Evolutionary conservation across 345 rosid genomes (phyloP).

Genomic region (Aegle marmelos): DNA sequence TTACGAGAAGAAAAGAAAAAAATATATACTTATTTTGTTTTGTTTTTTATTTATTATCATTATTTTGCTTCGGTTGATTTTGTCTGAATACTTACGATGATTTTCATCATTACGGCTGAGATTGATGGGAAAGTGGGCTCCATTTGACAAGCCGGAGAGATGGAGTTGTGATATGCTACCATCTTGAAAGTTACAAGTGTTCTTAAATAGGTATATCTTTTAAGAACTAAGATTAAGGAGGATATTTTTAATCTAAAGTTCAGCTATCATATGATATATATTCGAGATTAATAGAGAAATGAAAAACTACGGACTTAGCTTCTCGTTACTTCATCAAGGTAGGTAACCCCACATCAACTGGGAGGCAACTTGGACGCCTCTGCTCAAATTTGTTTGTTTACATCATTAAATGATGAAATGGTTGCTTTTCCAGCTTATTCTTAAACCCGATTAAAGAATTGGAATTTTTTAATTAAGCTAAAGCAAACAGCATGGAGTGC

Average conservation of each 20-base stretch:
- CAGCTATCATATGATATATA: not conserved
- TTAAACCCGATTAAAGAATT: not conserved
- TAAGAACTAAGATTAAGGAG: not conserved
- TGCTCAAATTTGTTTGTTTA: not conserved
- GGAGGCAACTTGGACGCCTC: not conserved
- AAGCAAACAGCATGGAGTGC: constrained; percentile 11
- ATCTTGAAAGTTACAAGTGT: constrained; percentile 1
- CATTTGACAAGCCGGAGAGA: not conserved
- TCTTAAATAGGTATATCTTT: not conserved
- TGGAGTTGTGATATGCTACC: constrained; percentile 15
- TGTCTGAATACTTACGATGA: not conserved
- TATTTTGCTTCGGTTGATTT: not conserved
- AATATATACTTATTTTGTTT: no score
- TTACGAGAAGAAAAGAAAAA: not conserved
- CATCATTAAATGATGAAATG: constrained; percentile 19
- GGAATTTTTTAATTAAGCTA: not conserved
- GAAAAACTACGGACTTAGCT: not conserved
- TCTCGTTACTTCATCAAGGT: not conserved
- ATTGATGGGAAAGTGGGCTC: constrained; percentile 26
- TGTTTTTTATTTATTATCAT: not conserved
- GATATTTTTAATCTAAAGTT: not conserved
- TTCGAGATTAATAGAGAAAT: not conserved
- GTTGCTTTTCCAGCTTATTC: constrained; percentile 8
- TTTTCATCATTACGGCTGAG: constrained; percentile 18
- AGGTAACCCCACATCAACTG: constrained; percentile 24